Base-by-base conservation (phyloP, 768 basidiomycete species). In the Tephrocybe sp. region DNA sequence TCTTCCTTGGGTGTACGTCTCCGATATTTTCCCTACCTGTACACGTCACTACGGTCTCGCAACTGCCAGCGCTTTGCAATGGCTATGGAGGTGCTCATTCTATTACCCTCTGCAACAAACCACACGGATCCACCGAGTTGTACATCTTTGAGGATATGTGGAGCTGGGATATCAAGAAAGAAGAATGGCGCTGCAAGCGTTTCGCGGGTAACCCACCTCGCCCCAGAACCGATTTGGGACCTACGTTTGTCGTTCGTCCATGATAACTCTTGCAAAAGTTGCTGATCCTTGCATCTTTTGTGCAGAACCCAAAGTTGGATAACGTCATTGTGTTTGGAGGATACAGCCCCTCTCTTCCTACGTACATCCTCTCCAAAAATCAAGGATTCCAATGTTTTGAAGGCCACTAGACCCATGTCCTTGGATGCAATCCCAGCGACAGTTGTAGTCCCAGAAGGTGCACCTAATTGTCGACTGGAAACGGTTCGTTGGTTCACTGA, bases 241-340 rank as follows among this genome's bases (percentile, higher is more conserved):
- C 45, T 44, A 59, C 59, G 13, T 68, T 63, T 12, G 29, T 30
- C n/a, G n/a, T n/a, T n/a, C n/a, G 12, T 30, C 7, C 29, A 30
- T 30, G 7, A 30, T 69, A 42, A 30, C 59, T 29, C 30, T 34
- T 24, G 39, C 31, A 3, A 12, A 9, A 16, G 1, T 36, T 18
- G 23, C 16, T 24, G 6, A 30, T 7, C 29, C 29, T n/a, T n/a
- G n/a, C n/a, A 12, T 1, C 18, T 31, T 2, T 27, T 30, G 7
- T 30, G 29, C 29, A 30, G 29, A 30, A 30, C 50, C 53, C 54
- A 10, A 59, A 54, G 21, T 57, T 73, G 23, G 62, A 70, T 54
- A 63, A 67, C 31, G 65, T 67, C 8, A 56, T 75, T 45, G 49
- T 70, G 1, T 75, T 68, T 42, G 73, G 71, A 16, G 73, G 75